Evolutionary conservation across 1,139 yeast species (phyloP).

Genomic region (Lodderomyces jiufengensis): DNA sequence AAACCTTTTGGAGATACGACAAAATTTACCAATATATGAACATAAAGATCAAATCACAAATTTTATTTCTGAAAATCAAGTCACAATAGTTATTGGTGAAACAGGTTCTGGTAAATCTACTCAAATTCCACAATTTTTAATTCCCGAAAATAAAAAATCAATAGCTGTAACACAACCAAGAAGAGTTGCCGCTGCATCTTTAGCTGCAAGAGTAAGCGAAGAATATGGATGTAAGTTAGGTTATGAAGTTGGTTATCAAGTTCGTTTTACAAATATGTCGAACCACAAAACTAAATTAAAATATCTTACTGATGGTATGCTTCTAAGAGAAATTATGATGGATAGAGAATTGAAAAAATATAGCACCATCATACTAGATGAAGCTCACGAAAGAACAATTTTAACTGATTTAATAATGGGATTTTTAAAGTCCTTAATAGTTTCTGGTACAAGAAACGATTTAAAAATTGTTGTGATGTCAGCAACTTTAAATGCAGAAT

Average conservation of each 20-base stretch:
- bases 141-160: conserved; percentile 47
- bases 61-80: conserved; percentile 54
- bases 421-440: conserved; percentile 65
- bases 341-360: conserved; percentile 64
- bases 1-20: conserved; percentile 48
- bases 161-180: conserved; percentile 97
- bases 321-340: conserved; percentile 82
- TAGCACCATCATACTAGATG: conserved; percentile 82
- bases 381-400: conserved; percentile 96
- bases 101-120: conserved; percentile 99
- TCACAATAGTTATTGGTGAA: conserved; percentile 85
- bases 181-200: conserved; percentile 93
- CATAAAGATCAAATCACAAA: conserved; percentile 63
- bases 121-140: conserved; percentile 88
- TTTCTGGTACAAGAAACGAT: conserved; percentile 45
- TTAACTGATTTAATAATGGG: conserved; percentile 89
- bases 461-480: conserved; percentile 77
- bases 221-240: conserved; percentile 81
- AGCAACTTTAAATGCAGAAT: conserved; percentile 93
- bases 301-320: conserved; percentile 96
- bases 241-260: conserved; percentile 88
- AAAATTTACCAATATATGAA: conserved; percentile 70
- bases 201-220: conserved; percentile 90
- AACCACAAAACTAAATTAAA: conserved; percentile 58
- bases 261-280: conserved; percentile 60